Evolutionary conservation across 169 alveolate genomes (phyloP), one percentile per base, ranked within the genome.

Genomic region (Plasmodium coatneyi): DNA sequence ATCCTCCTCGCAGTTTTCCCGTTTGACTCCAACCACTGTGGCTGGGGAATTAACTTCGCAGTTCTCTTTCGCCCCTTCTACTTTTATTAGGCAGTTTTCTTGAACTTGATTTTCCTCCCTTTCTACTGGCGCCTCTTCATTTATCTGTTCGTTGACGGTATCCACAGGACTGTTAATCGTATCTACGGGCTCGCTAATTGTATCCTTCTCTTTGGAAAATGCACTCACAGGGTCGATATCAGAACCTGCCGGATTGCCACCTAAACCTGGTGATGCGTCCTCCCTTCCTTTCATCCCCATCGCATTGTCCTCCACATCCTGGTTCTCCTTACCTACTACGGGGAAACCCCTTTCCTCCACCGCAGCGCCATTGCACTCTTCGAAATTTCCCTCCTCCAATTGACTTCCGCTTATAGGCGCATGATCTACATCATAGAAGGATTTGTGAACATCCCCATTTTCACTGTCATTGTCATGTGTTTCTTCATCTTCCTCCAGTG

Each of bases 401-500:
- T 9, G 36, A 78, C 10, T 78, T 22, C 9, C 54, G 60, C 52
- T 78, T 5, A 32, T 78, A 3, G 83, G 52, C 6, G 3, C 83
- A 78, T 78, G 41, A n/a, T 78, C 39, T 9, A 46, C 12, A 78
- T 78, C 30, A 16, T 78, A 70, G 12, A 39, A 0, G 60, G 19
- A 16, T 39, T 34, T 19, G 10, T 14, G 60, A 78, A 19, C 19
- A 78, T 78, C 39, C 28, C 22, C 3, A 39, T n/a, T 54, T 28
- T 52, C 49, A n/a, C 66, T 36, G 16, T 81, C 22, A 14, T 41
- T 30, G 66, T 81, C 36, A 14, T 25, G n/a, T 22, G 49, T 43
- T 28, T 81, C 80, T 80, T 9, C 2, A 43, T 80, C 86, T 14
- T 80, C 86, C 71, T n/a, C 66, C 71, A 19, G 5, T 79, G 30